These are phyloP conservation scores for Erodium texanum DNA, from an alignment of 441 rosid species.

Conservation along the genomic window DNA sequence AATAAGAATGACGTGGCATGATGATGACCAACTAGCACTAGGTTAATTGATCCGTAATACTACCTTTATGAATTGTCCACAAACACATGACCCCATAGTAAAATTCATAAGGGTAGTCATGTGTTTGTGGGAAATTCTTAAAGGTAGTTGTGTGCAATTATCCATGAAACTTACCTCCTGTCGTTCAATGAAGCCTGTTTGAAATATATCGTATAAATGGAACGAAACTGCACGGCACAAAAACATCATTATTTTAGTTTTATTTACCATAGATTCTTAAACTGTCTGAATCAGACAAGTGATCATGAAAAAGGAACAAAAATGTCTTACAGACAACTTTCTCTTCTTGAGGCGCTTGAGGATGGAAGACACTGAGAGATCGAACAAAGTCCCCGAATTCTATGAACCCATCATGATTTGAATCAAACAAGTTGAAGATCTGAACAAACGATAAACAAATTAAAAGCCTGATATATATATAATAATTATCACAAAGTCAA, in stretches of 20 bases:
- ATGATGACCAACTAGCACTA: neutral
- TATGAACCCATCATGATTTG: slow-evolving; percentile 47
- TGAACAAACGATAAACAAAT: neutral
- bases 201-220: slow-evolving; percentile 28
- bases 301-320: neutral
- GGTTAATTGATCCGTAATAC: too few species aligned
- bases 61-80: too few species aligned
- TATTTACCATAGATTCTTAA: neutral
- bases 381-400: slow-evolving; percentile 66
- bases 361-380: slow-evolving; percentile 64
- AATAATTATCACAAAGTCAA: neutral
- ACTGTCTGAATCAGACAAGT: neutral
- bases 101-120: too few species aligned
- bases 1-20: neutral
- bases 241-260: neutral
- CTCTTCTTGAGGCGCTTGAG: slow-evolving; percentile 43
- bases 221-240: slow-evolving; percentile 30
- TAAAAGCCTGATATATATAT: too few species aligned
- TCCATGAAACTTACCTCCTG: slow-evolving; percentile 25
- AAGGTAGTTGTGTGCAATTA: too few species aligned
- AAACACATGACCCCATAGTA: too few species aligned
- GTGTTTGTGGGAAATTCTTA: too few species aligned
- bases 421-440: slow-evolving; percentile 58
- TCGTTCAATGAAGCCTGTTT: slow-evolving; percentile 41
- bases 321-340: slow-evolving; percentile 43